Conservation (phyloP, 179 eudicot genomes). For the Amaranthus tricolor region DNA sequence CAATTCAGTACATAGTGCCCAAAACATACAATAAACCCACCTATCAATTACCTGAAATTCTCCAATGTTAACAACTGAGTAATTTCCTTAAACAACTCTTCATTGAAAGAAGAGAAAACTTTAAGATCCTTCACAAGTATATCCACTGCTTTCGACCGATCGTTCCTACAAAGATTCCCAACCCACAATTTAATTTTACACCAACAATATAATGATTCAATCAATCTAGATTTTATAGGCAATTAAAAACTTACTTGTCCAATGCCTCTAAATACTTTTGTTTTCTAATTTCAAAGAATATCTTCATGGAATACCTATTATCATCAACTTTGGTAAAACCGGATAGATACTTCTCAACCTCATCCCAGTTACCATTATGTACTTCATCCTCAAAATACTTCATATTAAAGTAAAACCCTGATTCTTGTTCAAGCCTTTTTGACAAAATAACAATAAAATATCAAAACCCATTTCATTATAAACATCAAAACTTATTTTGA, state of each 20-base stretch:
- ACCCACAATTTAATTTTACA: conserved; percentile 17
- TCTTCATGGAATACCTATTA: conserved; percentile 95
- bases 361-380: conserved; percentile 92
- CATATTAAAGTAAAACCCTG: conserved; percentile 97
- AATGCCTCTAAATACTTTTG: conserved; percentile 96
- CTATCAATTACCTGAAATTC: conserved; percentile 65
- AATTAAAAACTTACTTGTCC: conserved; percentile 64
- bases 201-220: neutral
- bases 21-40: neutral
- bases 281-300: conserved; percentile 89
- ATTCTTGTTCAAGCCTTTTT: conserved; percentile 86
- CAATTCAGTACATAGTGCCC: conserved; percentile 9
- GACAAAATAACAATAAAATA: conserved; percentile 11
- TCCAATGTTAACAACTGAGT: conserved; percentile 79
- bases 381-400: conserved; percentile 95
- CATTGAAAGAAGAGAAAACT: conserved; percentile 79
- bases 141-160: conserved; percentile 79
- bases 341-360: conserved; percentile 85
- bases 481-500: neutral
- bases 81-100: conserved; percentile 85
- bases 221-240: neutral
- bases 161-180: conserved; percentile 50
- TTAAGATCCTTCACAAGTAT: conserved; percentile 89
- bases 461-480: conserved; percentile 7
- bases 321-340: conserved; percentile 97